Evolutionary conservation across 345 rosid genomes (phyloP).

Genomic region (Toxicodendron radicans): DNA sequence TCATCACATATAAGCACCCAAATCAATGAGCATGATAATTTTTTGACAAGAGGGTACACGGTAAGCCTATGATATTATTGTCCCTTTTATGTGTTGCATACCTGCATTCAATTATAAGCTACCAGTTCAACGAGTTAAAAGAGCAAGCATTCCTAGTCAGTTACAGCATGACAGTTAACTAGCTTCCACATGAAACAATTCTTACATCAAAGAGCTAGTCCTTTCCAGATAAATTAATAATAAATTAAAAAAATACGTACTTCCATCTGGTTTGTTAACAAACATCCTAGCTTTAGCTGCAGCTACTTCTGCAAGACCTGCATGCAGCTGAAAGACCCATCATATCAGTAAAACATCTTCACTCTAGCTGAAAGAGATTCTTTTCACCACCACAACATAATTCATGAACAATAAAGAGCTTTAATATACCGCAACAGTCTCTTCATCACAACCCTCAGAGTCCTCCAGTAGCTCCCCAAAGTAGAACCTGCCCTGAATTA

Average conservation of each 20-base stretch:
- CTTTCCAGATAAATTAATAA: background rate
- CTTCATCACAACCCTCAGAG: slow-evolving; percentile 66
- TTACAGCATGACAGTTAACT: background rate
- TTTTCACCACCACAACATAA: background rate
- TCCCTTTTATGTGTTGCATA: slow-evolving; percentile 7
- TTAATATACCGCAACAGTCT: slow-evolving; percentile 63
- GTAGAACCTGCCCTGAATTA: slow-evolving; percentile 85
- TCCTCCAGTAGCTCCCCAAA: slow-evolving; percentile 75
- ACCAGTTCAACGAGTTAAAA: background rate
- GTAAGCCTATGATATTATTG: background rate
- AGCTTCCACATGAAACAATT: background rate
- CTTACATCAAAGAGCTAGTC: background rate
- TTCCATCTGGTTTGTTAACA: slow-evolving; percentile 91
- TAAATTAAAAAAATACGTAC: slow-evolving; percentile 40
- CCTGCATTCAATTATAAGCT: background rate
- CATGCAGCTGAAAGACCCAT: slow-evolving; percentile 67
- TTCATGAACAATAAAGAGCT: slow-evolving; percentile 17
- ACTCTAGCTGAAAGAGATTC: background rate
- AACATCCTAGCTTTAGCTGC: slow-evolving; percentile 98
- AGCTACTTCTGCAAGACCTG: slow-evolving; percentile 93
- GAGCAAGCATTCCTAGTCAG: background rate
- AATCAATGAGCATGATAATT: background rate
- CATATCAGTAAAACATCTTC: slow-evolving; percentile 25
- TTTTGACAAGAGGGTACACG: background rate
- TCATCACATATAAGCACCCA: slow-evolving; percentile 5